Evolutionary conservation across 192 early-diverging fungal species (phyloP).

Genomic region (Coemansia sp.): DNA sequence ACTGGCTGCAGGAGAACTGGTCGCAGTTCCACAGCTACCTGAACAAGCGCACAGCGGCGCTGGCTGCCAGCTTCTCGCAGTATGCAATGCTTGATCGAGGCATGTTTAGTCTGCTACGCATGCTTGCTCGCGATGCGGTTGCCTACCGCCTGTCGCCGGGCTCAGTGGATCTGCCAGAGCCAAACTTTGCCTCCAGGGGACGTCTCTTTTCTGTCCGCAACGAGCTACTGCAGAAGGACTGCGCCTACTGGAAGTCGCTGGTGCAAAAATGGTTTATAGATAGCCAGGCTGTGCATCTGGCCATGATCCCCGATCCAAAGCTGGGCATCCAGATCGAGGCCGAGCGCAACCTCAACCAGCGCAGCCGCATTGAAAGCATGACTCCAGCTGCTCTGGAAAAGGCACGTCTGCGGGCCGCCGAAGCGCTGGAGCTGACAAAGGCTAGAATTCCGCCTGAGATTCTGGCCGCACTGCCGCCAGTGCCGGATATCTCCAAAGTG

Average conservation of each 20-base stretch:
- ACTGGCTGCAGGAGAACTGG: constrained; percentile 41
- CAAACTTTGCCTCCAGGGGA: constrained; percentile 56
- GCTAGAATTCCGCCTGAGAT: constrained; percentile 55
- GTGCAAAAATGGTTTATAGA: constrained; percentile 45
- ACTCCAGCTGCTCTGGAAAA: constrained; percentile 8
- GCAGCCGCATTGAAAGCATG: constrained; percentile 33
- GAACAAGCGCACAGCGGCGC: constrained; percentile 41
- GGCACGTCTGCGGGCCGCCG: constrained; percentile 42
- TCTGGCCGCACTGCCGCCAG: constrained; percentile 60
- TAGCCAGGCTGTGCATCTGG: constrained; percentile 27
- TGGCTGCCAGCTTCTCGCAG: constrained; percentile 63
- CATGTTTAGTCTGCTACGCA: constrained; percentile 14
- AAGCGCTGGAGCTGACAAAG: constrained; percentile 34
- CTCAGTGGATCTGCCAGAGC: constrained; percentile 13
- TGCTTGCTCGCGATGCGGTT: constrained; percentile 55
- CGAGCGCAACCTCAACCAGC: constrained; percentile 43
- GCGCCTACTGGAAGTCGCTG: constrained; percentile 29
- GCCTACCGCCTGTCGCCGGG: constrained; percentile 35
- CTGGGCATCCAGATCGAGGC: constrained; percentile 45
- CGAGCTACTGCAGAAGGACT: constrained; percentile 20
- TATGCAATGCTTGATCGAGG: constrained; percentile 42
- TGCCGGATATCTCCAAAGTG: constrained; percentile 56
- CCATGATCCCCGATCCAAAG: constrained; percentile 37
- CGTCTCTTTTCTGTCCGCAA: constrained; percentile 53
- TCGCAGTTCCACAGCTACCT: constrained; percentile 30